Conservation (phyloP, 2,329 filamentous ascomycete species). For the Venturia asperata region DNA sequence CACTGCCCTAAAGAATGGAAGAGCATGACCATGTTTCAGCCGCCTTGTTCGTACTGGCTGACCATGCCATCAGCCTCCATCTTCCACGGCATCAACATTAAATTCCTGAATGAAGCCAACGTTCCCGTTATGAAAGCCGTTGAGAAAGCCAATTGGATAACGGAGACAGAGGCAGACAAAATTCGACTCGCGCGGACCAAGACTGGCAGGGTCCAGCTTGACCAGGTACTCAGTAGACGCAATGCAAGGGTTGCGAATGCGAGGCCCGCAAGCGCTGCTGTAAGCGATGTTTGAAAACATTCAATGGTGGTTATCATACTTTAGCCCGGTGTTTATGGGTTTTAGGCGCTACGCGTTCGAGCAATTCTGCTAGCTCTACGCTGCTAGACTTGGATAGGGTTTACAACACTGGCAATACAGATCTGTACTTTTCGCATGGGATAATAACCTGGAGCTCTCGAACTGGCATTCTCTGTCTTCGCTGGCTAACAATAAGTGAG, state of each 20-base stretch:
- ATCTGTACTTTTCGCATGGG: not conserved
- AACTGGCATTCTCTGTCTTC: not conserved
- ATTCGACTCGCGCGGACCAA: conserved; percentile 2
- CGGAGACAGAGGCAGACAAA: conserved; percentile 17
- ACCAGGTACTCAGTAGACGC: not conserved
- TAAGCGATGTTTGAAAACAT: not conserved
- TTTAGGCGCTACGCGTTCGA: not conserved
- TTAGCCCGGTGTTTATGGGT: not conserved
- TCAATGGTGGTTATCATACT: not conserved
- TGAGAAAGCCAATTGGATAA: conserved; percentile 13
- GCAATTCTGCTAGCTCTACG: not conserved
- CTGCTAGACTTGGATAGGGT: not conserved
- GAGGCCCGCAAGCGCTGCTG: not conserved
- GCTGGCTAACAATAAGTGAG: not conserved
- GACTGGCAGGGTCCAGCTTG: conserved; percentile 1
- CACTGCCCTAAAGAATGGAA: conserved; percentile 13
- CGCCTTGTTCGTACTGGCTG: conserved; percentile 17
- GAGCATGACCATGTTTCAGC: conserved; percentile 15
- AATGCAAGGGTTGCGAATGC: not conserved
- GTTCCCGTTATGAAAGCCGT: conserved; percentile 12
- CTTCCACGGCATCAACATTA: conserved; percentile 15
- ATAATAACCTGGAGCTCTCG: not conserved
- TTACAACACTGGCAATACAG: not conserved
- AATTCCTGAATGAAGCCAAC: conserved; percentile 15
- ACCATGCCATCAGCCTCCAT: conserved; percentile 11